Conservation (phyloP, 805 yeast genomes). For the Allodekkera sacchari region DNA sequence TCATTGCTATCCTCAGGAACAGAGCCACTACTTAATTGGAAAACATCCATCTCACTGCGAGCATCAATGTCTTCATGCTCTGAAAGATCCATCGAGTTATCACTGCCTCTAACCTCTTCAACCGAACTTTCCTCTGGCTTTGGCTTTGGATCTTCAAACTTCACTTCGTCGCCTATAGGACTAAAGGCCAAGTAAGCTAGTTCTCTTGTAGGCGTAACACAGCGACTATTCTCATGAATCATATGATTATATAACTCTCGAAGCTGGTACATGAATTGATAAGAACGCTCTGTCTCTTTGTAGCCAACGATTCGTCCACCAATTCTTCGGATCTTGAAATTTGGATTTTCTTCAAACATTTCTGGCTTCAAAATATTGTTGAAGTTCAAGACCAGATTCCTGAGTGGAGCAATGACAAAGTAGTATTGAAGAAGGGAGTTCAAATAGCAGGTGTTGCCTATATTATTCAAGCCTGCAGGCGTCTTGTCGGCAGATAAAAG, state of each 20-base stretch:
- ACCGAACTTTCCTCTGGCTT: slow-evolving; percentile 5
- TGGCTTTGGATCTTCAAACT: slow-evolving; percentile 30
- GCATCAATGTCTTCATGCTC: not conserved
- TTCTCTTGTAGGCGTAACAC: slow-evolving; percentile 75
- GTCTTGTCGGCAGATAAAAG: slow-evolving; percentile 56
- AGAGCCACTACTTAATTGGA: slow-evolving; percentile 1
- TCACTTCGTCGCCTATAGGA: slow-evolving; percentile 60
- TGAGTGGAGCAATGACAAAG: slow-evolving; percentile 74
- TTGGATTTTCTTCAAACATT: slow-evolving; percentile 22
- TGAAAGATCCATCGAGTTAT: not conserved
- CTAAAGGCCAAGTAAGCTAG: slow-evolving; percentile 83
- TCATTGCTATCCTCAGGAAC: slow-evolving; percentile 1
- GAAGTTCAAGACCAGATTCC: slow-evolving; percentile 57
- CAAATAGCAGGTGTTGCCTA: slow-evolving; percentile 92
- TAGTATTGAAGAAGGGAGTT: slow-evolving; percentile 87
- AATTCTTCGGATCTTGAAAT: slow-evolving; percentile 50
- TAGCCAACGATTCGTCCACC: slow-evolving; percentile 81
- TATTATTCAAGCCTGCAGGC: slow-evolving; percentile 91
- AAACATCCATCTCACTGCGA: slow-evolving; percentile 1
- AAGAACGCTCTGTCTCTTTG: slow-evolving; percentile 73
- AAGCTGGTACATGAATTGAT: slow-evolving; percentile 70
- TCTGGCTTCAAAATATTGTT: slow-evolving; percentile 26
- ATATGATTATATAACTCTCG: slow-evolving; percentile 61
- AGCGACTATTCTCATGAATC: slow-evolving; percentile 52
- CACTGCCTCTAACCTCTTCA: no score